Percentiles rank a stretch among this genome's conserved stretches.
These are phyloP conservation scores for Apiotrichum domesticum DNA, from an alignment of 1,284 basidiomycete genomes.

Conservation along the genomic window DNA sequence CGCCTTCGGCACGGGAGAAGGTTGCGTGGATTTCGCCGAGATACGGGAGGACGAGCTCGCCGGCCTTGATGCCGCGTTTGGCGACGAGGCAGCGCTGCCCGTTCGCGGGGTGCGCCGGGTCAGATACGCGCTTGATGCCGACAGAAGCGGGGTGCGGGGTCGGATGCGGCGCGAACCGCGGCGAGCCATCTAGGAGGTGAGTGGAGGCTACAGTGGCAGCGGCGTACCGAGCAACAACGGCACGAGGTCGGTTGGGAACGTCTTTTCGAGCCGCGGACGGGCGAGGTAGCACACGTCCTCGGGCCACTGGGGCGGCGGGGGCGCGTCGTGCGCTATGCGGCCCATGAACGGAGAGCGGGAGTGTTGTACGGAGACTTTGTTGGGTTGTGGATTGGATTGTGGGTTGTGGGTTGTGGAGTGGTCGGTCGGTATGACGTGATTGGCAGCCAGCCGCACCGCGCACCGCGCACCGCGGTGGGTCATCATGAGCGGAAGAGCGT, in stretches of 20 bases:
- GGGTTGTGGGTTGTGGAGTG: too few species aligned
- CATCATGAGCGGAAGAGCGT: too few species aligned
- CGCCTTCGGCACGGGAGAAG: conserved; percentile 53
- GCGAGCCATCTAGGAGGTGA: neutral
- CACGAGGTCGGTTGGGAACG: conserved; percentile 31
- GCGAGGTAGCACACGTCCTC: conserved; percentile 33
- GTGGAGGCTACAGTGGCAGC: neutral
- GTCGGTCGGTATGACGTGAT: too few species aligned
- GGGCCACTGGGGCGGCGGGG: conserved; percentile 43
- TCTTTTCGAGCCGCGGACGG: conserved; percentile 34
- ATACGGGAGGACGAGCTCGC: conserved; percentile 70
- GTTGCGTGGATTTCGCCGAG: conserved; percentile 60
- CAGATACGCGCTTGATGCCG: conserved; percentile 40
- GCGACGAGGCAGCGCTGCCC: conserved; percentile 82
- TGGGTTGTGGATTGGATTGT: too few species aligned
- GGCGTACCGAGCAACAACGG: conserved; percentile 17
- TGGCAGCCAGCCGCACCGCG: too few species aligned
- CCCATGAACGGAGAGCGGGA: neutral
- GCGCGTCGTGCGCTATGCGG: conserved; percentile 20
- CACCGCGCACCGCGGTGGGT: too few species aligned
- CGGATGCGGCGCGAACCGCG: conserved; percentile 19
- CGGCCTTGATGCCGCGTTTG: conserved; percentile 59
- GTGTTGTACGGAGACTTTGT: too few species aligned
- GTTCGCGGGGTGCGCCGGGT: conserved; percentile 60
- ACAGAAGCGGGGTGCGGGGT: conserved; percentile 28